Base-by-base conservation (phyloP, 768 basidiomycete species). In the Lentinula edodes region DNA sequence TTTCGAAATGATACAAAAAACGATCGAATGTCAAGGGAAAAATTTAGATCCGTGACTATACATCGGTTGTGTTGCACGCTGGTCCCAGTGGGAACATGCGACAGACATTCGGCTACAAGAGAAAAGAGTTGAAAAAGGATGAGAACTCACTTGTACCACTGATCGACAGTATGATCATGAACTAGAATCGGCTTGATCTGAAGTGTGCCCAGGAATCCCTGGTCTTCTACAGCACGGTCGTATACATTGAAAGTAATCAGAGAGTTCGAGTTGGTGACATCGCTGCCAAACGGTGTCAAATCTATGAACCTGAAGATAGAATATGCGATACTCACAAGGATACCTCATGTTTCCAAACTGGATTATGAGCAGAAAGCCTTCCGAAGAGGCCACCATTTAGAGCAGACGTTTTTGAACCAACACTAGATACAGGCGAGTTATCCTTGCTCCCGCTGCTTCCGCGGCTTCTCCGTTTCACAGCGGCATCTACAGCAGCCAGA, bases 301-400 rank as follows among this genome's bases (percentile, higher is more conserved):
- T 55, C 61, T 52, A 62, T 10, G 38, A 52, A 50, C 34, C 38
- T 54, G 18, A 15, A 23, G 60, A 42, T 58, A 28, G 55, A 61
- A 63, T 32, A 56, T 62, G 62, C 42, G 45, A n/a, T 7, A 83
- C 95, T 75, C 74, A 98, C 96, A 99, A 99, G 48, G 92, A 88
- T 38, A 98, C 97, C 73, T 98, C 91, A 72, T 98, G 96, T 76
- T 99, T 99, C 97, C 97, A 99, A 20, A 95, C 88, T 10, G 97
- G 96, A 77, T 94, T 98, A 69, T 92, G 83, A 61, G 91, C 82
- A 18, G 86, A 87, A 41, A 85, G 73, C 55, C 86, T 80, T 62
- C 84, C 82, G 67, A 91, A 88, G 57, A 90, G 80, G 5, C 78
- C 73, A 53, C 78, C 79, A 23, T 72, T 64, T 36, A 71, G 65